A percentile compares a stretch with the other conserved stretches of the same genome.
phyloP scores from a whole-genome alignment of 2,329 filamentous ascomycete species.

The Fusarium sp. region DNA sequence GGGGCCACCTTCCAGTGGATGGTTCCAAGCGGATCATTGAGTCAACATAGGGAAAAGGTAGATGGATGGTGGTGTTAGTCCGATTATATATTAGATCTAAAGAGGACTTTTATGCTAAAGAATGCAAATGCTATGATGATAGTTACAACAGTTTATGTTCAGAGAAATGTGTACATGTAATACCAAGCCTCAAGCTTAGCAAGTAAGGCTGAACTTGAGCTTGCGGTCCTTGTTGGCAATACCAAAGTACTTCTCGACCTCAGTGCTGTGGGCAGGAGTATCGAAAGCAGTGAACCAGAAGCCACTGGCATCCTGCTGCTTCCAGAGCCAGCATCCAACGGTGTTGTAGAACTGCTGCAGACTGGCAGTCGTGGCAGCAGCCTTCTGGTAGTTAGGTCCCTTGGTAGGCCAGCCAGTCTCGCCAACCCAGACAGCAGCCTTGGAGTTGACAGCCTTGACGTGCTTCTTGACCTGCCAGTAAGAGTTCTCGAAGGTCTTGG shows the following conservation, averaged over 20 bases:
- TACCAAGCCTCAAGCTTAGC: constrained; percentile 9
- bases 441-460: constrained; percentile 38
- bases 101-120: not conserved
- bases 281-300: constrained; percentile 46
- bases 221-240: constrained; percentile 41
- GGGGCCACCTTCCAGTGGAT: constrained; percentile 18
- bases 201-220: constrained; percentile 41
- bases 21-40: not conserved
- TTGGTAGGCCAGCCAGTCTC: constrained; percentile 42
- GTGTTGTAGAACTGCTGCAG: constrained; percentile 41
- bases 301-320: constrained; percentile 30
- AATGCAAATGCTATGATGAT: not conserved
- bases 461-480: constrained; percentile 37
- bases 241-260: constrained; percentile 45
- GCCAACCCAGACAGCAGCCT: constrained; percentile 40
- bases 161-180: not conserved
- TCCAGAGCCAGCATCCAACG: constrained; percentile 41
- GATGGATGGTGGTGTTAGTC: not conserved
- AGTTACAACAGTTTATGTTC: not conserved
- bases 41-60: accelerated
- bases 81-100: not conserved
- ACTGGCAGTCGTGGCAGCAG: constrained; percentile 21
- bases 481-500: constrained; percentile 44
- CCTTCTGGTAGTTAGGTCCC: constrained; percentile 38
- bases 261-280: constrained; percentile 23